Percentiles rank a stretch among this genome's conserved stretches.
phyloP scores from a whole-genome alignment of 441 rosid genomes.

The Erodium texanum region DNA sequence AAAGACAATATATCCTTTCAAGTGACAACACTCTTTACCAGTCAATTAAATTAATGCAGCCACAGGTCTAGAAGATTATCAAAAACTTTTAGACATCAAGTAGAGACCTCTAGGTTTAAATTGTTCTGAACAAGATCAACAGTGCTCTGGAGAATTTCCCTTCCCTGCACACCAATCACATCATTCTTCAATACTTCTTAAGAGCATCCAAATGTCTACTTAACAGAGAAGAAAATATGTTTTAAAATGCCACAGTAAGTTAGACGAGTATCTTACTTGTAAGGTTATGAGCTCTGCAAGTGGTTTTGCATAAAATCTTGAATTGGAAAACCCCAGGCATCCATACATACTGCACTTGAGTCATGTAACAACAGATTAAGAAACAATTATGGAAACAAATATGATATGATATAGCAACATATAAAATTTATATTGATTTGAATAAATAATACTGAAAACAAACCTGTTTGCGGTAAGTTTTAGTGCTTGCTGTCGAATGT shows the following conservation, averaged over 20 bases:
- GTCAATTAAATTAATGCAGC: conserved; percentile 16
- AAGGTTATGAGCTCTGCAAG: conserved; percentile 89
- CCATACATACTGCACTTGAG: conserved; percentile 77
- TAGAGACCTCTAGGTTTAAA: conserved; percentile 73
- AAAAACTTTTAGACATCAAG: conserved; percentile 7
- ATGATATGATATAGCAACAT: conserved; percentile 5
- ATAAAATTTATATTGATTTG: conserved; percentile 5
- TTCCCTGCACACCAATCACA: conserved; percentile 50
- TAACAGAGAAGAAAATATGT: not conserved
- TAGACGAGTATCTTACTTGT: conserved; percentile 40
- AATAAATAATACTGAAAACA: conserved; percentile 18
- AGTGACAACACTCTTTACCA: conserved; percentile 14
- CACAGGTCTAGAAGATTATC: conserved; percentile 7
- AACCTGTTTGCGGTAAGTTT: conserved; percentile 97
- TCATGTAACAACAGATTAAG: conserved; percentile 7
- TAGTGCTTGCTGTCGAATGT: conserved; percentile 92
- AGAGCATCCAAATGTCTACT: not conserved
- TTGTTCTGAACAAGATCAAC: conserved; percentile 92
- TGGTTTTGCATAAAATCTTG: conserved; percentile 97
- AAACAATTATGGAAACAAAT: conserved; percentile 12
- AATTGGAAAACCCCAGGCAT: conserved; percentile 95
- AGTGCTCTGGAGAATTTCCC: conserved; percentile 89
- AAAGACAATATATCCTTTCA: conserved; percentile 23
- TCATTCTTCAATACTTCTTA: conserved; percentile 3
- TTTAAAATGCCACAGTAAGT: conserved; percentile 11